Base-by-base conservation (phyloP, 495 filamentous ascomycete species). In the Lasiosphaeria miniovina region DNA sequence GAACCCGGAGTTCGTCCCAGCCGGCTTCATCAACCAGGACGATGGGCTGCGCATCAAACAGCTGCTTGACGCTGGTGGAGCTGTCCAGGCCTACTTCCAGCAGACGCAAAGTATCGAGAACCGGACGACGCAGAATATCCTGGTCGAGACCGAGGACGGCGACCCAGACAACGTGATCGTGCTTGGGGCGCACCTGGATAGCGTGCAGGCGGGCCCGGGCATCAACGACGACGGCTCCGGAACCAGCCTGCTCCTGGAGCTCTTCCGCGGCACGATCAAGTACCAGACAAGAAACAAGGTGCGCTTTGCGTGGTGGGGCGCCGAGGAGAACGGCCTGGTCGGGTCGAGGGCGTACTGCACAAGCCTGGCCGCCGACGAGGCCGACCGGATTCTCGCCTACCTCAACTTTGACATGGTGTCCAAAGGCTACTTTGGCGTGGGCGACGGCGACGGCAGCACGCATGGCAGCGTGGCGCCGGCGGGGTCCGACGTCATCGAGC, bases 361-460 rank as follows among this genome's bases (percentile, higher is more conserved):
- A 1, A 65, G 61, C 33, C 65, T 80, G 24, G 60, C 57, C n/a
- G 53, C 62, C 34, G 54, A 60, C n/a, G 74, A 78, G 17, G 61
- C 59, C 1, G 62, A 71, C 59, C 71, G 72, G 49, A 74, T 79
- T 43, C 65, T 72, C 9, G 68, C 68, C 24, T 80, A 79, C 55
- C 68, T 80, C 54, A 79, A 80, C 65, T 80, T 75, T 41, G 77
- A 80, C 61, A 80, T 80, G 77, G 65, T 67, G 0, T 58, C 50
- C 36, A 61, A 62, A 6, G 74, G 73, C 1, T 77, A 75, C 61
- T 75, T 72, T 48, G 75, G 74, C 32, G 73, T 78, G 1, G 72
- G 74, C 45, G 76, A 78, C 9, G 66, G 68, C 3, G 76, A 78
- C 49, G 74, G 75, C 8, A 70, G 66, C 32, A 62, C 64, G 1